These are phyloP conservation scores for Mallotus nudiflorus DNA, from an alignment of 345 rosid species.

Conservation along the genomic window DNA sequence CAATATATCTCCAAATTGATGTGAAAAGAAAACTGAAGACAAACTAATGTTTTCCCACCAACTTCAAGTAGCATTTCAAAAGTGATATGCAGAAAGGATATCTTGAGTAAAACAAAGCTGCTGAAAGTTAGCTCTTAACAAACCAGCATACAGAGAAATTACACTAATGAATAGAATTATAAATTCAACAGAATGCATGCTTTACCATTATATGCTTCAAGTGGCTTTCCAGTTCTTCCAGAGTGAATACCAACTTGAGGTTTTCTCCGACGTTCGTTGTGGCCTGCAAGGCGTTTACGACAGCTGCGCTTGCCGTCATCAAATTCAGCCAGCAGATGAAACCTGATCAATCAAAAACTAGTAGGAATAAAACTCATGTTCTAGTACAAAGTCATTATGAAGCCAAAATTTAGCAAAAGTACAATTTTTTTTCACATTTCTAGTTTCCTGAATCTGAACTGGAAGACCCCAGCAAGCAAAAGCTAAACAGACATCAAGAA, in stretches of 20 bases:
- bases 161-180: too few species aligned
- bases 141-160: background rate
- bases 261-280: slow-evolving; percentile 45
- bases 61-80: background rate
- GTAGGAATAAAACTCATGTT: background rate
- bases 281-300: slow-evolving; percentile 49
- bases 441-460: background rate
- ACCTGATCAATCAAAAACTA: slow-evolving; percentile 29
- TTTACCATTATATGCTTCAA: slow-evolving; percentile 52
- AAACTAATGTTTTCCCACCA: background rate
- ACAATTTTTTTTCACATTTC: background rate
- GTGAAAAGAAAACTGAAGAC: background rate
- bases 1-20: background rate
- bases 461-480: background rate
- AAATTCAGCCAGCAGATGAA: slow-evolving; percentile 44
- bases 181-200: background rate
- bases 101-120: background rate
- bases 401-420: background rate
- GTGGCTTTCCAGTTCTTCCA: slow-evolving; percentile 45
- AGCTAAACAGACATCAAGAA: background rate
- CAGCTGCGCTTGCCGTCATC: slow-evolving; percentile 53
- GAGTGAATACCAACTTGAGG: slow-evolving; percentile 35
- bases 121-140: background rate
- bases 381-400: background rate
- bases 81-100: background rate